phyloP scores from a whole-genome alignment of 768 basidiomycete genomes.

The Pleurotus citrinopileatus region DNA sequence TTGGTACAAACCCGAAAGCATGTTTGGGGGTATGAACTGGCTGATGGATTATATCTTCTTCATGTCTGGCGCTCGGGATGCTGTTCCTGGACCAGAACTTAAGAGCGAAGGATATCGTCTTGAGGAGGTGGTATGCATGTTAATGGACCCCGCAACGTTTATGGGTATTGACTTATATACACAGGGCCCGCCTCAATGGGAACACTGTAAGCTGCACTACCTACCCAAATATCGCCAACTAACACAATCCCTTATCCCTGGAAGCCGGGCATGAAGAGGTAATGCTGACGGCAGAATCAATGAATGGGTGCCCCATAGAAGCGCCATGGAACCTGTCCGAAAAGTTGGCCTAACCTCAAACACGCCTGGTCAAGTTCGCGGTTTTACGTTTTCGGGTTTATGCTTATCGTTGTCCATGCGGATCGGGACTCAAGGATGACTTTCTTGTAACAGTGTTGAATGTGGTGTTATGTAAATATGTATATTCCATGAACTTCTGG shows the following conservation, averaged over 20 bases:
- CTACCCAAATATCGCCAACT: no score
- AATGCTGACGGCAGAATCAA: conserved; percentile 34
- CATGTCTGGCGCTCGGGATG: conserved; percentile 28
- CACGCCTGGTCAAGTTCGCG: no score
- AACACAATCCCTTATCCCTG: background rate
- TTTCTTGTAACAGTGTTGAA: background rate
- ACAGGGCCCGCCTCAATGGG: conserved; percentile 34
- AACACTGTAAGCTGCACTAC: conserved; percentile 25
- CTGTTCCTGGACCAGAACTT: conserved; percentile 36
- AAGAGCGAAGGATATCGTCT: conserved; percentile 38
- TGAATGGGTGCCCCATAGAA: conserved; percentile 41
- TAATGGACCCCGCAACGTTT: background rate
- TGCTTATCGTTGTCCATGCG: background rate
- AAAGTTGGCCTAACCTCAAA: no score
- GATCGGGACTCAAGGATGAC: background rate
- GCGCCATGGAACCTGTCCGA: conserved; percentile 22
- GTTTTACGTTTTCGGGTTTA: background rate
- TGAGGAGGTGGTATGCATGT: conserved; percentile 37
- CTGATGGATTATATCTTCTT: conserved; percentile 29
- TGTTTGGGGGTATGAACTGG: conserved; percentile 23
- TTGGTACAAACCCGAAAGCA: conserved; percentile 44
- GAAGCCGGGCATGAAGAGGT: conserved; percentile 40
- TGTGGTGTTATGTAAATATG: background rate
- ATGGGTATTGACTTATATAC: background rate
- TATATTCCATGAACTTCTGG: background rate